Conservation (phyloP, 768 basidiomycete genomes). For the Pleurotus platypus region DNA sequence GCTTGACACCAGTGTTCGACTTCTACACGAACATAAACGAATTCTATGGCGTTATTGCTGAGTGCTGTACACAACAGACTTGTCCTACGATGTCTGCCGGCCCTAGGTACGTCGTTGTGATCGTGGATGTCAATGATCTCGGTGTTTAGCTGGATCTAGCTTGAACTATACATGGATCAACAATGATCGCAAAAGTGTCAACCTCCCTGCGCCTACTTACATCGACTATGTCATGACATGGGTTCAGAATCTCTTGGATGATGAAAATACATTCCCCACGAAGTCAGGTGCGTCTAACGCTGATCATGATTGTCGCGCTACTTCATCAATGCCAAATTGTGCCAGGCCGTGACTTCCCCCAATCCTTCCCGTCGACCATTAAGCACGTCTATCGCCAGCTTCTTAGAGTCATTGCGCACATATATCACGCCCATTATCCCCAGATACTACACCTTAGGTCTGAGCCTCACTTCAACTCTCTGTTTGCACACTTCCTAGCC, state of each 20-base stretch:
- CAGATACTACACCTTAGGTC: slow-evolving; percentile 91
- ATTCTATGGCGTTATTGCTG: slow-evolving; percentile 93
- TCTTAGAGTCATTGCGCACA: slow-evolving; percentile 94
- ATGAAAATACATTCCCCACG: slow-evolving; percentile 90
- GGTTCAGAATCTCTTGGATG: slow-evolving; percentile 93
- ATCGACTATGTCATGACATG: slow-evolving; percentile 99
- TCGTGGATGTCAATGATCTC: background rate
- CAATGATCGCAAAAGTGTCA: slow-evolving; percentile 86
- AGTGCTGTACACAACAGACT: slow-evolving; percentile 87
- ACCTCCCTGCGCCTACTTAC: slow-evolving; percentile 92
- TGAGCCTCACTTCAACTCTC: slow-evolving; percentile 94
- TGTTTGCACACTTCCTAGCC: slow-evolving; percentile 97
- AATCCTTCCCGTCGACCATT: slow-evolving; percentile 82
- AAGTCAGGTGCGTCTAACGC: slow-evolving; percentile 73
- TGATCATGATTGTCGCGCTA: slow-evolving; percentile 35
- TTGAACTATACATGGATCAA: slow-evolving; percentile 99
- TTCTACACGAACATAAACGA: slow-evolving; percentile 97
- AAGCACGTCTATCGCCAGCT: slow-evolving; percentile 97
- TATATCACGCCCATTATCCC: slow-evolving; percentile 93
- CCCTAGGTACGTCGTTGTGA: slow-evolving; percentile 55
- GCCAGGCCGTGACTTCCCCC: slow-evolving; percentile 85
- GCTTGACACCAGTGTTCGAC: slow-evolving; percentile 72
- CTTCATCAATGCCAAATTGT: background rate
- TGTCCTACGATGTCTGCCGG: slow-evolving; percentile 96
- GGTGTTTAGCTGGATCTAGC: slow-evolving; percentile 33